Evolutionary conservation across 768 basidiomycete species (phyloP), one percentile per base, ranked within the genome.

Genomic region (Paxillus rubicundulus): DNA sequence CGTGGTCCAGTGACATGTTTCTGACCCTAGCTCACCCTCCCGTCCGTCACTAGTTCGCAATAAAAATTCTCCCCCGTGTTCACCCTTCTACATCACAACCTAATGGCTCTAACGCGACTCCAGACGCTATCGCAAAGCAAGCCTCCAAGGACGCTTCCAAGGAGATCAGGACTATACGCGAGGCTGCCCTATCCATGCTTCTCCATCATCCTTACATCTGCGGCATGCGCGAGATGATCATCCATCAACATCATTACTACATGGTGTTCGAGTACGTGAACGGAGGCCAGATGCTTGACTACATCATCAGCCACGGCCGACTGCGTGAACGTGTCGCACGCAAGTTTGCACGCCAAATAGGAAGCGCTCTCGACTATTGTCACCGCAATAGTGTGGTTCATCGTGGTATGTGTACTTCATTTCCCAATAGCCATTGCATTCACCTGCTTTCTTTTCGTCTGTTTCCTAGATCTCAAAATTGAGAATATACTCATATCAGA

Each of bases 221-320:
- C 68, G 97, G 97, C 51, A 99, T 98, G 96, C 88, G 92, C 60
- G 93, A 96, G 75, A 94, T 99, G 89, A 92, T 98, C 67, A 77
- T 94, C 21, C 96, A 98, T 73, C 90, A 92, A 55, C 87, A 99
- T 63, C 95, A 99, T 72, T 98, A 98, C 74, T 99, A 98, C 77
- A 98, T 99, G 93, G 92, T 98, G 9, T 93, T 90, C 69, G 97
- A 99, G 70, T 98, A 97, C 70, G 92, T 98, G 72, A 96, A 94
- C 61, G 97, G 97, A 30, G 97, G 97, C 1, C 97, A 99, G 78
- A 94, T 99, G 92, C 84, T 99, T 59, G 97, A 99, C 80, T 99
- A 96, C 70, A 98, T 99, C 74, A 99, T 99, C 74, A 90, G 90
- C 62, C 97, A 99, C 63, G 97, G 97, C 16, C 81, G 97, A 32